phyloP scores from a whole-genome alignment of 768 basidiomycete species.

The Kondoa malvinella region DNA sequence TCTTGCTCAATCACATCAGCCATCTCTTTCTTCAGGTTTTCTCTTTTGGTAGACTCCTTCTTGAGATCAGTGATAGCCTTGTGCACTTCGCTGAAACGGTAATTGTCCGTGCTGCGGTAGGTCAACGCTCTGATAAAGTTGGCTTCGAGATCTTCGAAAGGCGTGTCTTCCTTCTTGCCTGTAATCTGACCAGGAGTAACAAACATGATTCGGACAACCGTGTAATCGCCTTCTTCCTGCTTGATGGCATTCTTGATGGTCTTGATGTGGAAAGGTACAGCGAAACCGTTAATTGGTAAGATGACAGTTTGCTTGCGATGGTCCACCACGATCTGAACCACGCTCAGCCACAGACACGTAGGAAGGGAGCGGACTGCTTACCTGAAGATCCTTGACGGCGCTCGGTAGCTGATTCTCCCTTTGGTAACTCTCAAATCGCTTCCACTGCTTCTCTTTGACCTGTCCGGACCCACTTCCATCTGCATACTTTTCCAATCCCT shows the following conservation, averaged over 20 bases:
- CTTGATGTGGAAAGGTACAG: slow-evolving; percentile 94
- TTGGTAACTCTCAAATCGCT: slow-evolving; percentile 90
- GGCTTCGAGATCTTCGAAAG: slow-evolving; percentile 88
- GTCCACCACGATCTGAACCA: slow-evolving; percentile 65
- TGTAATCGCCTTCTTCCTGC: slow-evolving; percentile 88
- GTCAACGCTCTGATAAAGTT: slow-evolving; percentile 91
- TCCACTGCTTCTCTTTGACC: slow-evolving; percentile 84
- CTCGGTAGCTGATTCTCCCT: slow-evolving; percentile 75
- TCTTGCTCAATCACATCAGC: slow-evolving; percentile 96
- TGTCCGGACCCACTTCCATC: slow-evolving; percentile 55
- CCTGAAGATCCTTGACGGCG: slow-evolving; percentile 63
- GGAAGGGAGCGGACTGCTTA: slow-evolving; percentile 35
- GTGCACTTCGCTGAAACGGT: slow-evolving; percentile 71
- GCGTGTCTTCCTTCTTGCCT: slow-evolving; percentile 96
- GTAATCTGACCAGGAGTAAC: slow-evolving; percentile 94
- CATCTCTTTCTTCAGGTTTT: slow-evolving; percentile 95
- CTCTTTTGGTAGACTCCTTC: slow-evolving; percentile 90
- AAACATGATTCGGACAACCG: slow-evolving; percentile 90
- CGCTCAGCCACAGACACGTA: not conserved
- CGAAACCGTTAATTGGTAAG: slow-evolving; percentile 82
- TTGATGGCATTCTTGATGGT: slow-evolving; percentile 96
- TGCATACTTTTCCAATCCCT: slow-evolving; percentile 66
- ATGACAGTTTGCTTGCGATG: slow-evolving; percentile 76
- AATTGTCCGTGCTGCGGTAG: slow-evolving; percentile 74
- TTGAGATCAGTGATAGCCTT: slow-evolving; percentile 89